These are phyloP conservation scores for Phialophora expanda DNA, from an alignment of 2,329 filamentous ascomycete genomes.

Conservation along the genomic window DNA sequence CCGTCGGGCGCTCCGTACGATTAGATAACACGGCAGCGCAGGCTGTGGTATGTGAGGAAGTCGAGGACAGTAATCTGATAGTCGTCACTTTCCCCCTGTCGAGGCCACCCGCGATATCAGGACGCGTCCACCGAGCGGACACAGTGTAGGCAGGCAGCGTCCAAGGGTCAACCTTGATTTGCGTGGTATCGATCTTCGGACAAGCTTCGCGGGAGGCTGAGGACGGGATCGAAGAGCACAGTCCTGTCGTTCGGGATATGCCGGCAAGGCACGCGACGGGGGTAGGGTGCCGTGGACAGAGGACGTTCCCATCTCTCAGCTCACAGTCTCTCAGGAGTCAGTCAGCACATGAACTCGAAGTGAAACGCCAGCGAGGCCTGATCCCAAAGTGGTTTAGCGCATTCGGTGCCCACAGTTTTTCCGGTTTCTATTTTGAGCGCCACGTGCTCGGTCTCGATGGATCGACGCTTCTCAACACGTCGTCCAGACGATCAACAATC, in stretches of 20 bases:
- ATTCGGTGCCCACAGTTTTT: not conserved
- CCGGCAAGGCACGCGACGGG: not conserved
- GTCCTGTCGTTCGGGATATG: not conserved
- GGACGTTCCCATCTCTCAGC: no score
- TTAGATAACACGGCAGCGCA: not conserved
- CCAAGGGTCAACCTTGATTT: not conserved
- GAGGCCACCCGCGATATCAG: not conserved
- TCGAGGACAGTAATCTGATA: not conserved
- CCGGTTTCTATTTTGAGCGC: constrained; percentile 17
- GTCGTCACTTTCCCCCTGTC: not conserved
- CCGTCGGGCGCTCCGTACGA: not conserved
- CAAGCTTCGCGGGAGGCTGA: not conserved
- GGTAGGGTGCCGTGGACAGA: not conserved
- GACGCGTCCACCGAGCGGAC: not conserved
- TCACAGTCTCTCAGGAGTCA: not conserved
- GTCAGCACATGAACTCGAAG: not conserved
- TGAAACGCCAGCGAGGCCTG: not conserved
- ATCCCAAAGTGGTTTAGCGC: not conserved
- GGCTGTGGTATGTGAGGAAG: not conserved
- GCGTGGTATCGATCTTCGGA: not conserved
- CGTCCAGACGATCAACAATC: not conserved
- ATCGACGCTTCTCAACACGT: not conserved
- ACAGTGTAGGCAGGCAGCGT: not conserved
- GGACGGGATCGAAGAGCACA: not conserved
- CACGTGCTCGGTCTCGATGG: not conserved